Conservation (phyloP, 495 filamentous ascomycete genomes). For the Hypoxylon fragiforme region DNA sequence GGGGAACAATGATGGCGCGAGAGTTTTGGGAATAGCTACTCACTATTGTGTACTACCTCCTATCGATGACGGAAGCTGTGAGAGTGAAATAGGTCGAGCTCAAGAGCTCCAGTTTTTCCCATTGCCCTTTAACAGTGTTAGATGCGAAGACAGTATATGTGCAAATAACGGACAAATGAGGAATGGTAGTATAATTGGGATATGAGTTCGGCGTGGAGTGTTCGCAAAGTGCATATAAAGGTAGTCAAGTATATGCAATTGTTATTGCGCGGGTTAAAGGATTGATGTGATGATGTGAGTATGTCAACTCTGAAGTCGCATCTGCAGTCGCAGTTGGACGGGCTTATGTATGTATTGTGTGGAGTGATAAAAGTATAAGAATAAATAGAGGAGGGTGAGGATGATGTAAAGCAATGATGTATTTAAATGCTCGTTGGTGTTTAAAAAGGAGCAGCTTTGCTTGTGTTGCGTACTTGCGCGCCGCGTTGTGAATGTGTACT, state of each 20-base stretch:
- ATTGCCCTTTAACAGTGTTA: slow-evolving; percentile 21
- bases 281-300: too few relatives aligned
- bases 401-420: background rate
- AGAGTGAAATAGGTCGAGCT: slow-evolving; percentile 23
- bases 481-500: slow-evolving; percentile 4
- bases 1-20: background rate
- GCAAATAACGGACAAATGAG: background rate
- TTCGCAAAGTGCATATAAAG: too few relatives aligned
- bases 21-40: slow-evolving; percentile 2
- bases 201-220: background rate
- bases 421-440: background rate
- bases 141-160: slow-evolving; percentile 1
- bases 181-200: background rate
- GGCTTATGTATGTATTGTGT: background rate
- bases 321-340: too few relatives aligned
- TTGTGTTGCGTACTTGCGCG: slow-evolving; percentile 8
- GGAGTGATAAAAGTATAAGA: background rate
- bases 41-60: slow-evolving; percentile 16
- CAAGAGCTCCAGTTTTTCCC: slow-evolving; percentile 27
- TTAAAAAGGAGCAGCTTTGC: background rate
- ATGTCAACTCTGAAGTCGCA: too few relatives aligned
- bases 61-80: slow-evolving; percentile 28
- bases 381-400: background rate
- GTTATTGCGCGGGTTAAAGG: too few relatives aligned
- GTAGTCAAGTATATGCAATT: too few relatives aligned